Percentiles rank a stretch among this genome's conserved stretches.
These are phyloP conservation scores for Apophysomyces elegans DNA, from an alignment of 371 early-diverging fungal species.

Conservation along the genomic window DNA sequence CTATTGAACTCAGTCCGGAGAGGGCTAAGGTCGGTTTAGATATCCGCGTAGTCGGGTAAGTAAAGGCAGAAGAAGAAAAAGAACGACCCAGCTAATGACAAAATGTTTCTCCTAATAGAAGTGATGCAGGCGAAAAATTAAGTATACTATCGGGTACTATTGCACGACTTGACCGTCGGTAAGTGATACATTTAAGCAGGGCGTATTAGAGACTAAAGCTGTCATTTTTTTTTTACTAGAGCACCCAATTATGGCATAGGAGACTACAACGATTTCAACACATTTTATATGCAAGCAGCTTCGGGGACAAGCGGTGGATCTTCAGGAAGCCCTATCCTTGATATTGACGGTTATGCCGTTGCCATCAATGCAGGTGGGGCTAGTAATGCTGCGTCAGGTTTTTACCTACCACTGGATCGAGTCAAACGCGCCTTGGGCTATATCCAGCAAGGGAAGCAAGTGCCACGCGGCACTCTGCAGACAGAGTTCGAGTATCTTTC, in stretches of 20 bases:
- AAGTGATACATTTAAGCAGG: not conserved
- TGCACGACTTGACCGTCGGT: slow-evolving; percentile 75
- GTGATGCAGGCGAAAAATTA: slow-evolving; percentile 35
- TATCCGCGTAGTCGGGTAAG: slow-evolving; percentile 77
- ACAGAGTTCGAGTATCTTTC: slow-evolving; percentile 67
- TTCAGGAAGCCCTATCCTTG: slow-evolving; percentile 69
- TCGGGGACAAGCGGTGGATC: slow-evolving; percentile 72
- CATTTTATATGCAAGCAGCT: slow-evolving; percentile 73
- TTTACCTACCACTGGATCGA: slow-evolving; percentile 63
- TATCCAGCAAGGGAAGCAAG: slow-evolving; percentile 59
- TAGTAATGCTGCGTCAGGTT: slow-evolving; percentile 57
- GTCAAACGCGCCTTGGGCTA: slow-evolving; percentile 67
- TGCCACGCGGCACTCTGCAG: slow-evolving; percentile 81
- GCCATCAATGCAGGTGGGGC: slow-evolving; percentile 71
- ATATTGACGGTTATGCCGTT: slow-evolving; percentile 69
- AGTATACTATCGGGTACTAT: slow-evolving; percentile 67
- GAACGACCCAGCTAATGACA: not conserved
- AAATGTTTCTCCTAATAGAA: not conserved
- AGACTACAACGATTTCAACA: slow-evolving; percentile 74
- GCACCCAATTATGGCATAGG: slow-evolving; percentile 77
- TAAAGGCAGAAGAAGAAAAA: not conserved
- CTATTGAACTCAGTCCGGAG: slow-evolving; percentile 76
- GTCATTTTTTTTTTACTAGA: slow-evolving; percentile 13
- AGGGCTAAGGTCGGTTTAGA: slow-evolving; percentile 81
- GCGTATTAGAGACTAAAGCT: not conserved